phyloP scores from a whole-genome alignment of 2,329 filamentous ascomycete species.

The Ascochyta lentis region DNA sequence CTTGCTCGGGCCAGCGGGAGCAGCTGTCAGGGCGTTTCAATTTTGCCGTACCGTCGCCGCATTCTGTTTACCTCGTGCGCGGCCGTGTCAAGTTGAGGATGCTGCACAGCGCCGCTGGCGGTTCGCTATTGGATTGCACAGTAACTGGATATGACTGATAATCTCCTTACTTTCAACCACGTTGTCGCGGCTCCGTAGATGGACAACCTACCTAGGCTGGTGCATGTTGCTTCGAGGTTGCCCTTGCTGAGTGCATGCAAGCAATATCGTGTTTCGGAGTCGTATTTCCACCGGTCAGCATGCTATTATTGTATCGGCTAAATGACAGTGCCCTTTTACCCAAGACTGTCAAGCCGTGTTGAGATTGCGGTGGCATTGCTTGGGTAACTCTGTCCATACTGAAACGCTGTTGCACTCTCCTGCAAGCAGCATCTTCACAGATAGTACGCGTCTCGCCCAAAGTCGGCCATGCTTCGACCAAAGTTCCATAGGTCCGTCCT shows the following conservation, averaged over 20 bases:
- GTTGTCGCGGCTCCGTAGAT: not conserved
- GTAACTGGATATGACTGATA: not conserved
- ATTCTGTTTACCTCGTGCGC: constrained; percentile 8
- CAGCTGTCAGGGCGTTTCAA: constrained; percentile 18
- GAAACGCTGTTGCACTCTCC: not conserved
- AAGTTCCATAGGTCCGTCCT: constrained; percentile 8
- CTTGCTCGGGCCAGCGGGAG: constrained; percentile 34
- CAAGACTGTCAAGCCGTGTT: constrained; percentile 10
- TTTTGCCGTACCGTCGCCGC: constrained; percentile 23
- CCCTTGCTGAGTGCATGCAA: not conserved
- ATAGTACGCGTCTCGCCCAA: constrained; percentile 2
- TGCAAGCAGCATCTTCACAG: not conserved
- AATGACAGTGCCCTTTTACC: constrained; percentile 4
- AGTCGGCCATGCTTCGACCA: constrained; percentile 4
- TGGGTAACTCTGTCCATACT: no score
- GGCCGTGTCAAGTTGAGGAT: not conserved
- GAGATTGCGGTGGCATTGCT: constrained; percentile 23
- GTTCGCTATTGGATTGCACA: not conserved
- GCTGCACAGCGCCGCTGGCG: not conserved
- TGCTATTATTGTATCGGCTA: constrained; percentile 10
- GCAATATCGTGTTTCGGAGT: not conserved
- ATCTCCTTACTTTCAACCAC: not conserved
- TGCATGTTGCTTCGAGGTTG: not conserved
- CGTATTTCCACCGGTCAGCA: not conserved
- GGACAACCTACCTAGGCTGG: not conserved